Conservation (phyloP, 2,329 filamentous ascomycete species). For the Penicillium sp. region DNA sequence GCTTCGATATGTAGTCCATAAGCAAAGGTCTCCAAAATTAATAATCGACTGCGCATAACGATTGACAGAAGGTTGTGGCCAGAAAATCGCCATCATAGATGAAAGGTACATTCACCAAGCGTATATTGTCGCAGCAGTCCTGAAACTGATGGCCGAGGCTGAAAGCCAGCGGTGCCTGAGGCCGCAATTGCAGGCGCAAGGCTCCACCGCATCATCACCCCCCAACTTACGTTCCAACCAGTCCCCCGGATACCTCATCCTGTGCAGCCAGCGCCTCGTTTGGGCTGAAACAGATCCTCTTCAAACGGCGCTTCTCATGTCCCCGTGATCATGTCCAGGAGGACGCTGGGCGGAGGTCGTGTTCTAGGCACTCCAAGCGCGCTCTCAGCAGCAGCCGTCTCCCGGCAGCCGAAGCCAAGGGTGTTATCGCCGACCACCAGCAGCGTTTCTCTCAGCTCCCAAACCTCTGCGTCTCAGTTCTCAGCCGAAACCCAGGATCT, state of each 20-base stretch:
- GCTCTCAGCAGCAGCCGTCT: constrained; percentile 60
- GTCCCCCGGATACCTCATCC: constrained; percentile 7
- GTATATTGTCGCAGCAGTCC: neutral
- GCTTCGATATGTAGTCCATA: neutral
- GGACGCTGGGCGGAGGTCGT: constrained; percentile 89
- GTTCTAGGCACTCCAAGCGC: constrained; percentile 84
- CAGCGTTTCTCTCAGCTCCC: constrained; percentile 75
- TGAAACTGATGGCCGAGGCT: constrained; percentile 3
- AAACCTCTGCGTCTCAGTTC: constrained; percentile 70
- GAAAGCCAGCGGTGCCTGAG: neutral
- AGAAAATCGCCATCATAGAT: neutral
- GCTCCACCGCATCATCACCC: constrained; percentile 6
- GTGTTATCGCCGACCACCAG: constrained; percentile 67
- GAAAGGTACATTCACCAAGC: neutral
- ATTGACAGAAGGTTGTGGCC: neutral
- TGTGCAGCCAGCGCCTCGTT: constrained; percentile 23
- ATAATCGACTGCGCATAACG: neutral
- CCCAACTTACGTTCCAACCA: constrained; percentile 1
- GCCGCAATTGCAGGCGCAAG: neutral
- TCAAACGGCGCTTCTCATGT: constrained; percentile 32
- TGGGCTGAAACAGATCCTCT: constrained; percentile 18
- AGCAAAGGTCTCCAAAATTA: neutral
- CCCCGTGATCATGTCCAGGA: constrained; percentile 68
- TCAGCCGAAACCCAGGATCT: constrained; percentile 76
- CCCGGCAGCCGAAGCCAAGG: constrained; percentile 43